A percentile compares a stretch with the other conserved stretches of the same genome.
Conservation (phyloP, 1,139 yeast species). For the Blastobotrys ciferrii region DNA sequence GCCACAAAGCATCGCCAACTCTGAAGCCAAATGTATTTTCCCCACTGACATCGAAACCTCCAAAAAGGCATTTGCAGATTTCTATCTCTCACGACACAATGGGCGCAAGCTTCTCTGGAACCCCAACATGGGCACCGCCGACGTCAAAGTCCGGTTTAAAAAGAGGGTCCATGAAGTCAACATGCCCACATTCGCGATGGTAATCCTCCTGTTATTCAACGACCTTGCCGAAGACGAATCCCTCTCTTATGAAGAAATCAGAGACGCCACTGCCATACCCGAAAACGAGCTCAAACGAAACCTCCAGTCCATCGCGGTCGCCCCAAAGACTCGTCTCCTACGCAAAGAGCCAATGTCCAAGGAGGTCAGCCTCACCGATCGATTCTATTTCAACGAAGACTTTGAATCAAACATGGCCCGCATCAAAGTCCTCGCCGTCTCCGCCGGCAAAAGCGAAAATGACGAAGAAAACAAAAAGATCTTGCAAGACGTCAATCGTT, state of each 20-base stretch:
- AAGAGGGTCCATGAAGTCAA: slow-evolving; percentile 73
- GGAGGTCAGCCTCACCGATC: slow-evolving; percentile 63
- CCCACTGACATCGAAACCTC: slow-evolving; percentile 48
- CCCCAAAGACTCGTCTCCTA: slow-evolving; percentile 74
- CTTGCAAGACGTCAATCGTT: slow-evolving; percentile 43
- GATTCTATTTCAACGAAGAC: slow-evolving; percentile 64
- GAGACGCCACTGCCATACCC: slow-evolving; percentile 68
- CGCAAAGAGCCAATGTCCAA: slow-evolving; percentile 72
- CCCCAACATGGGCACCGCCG: slow-evolving; percentile 74
- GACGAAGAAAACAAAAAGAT: slow-evolving; percentile 44
- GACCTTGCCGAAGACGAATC: slow-evolving; percentile 51
- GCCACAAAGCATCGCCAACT: slow-evolving; percentile 58
- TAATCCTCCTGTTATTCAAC: slow-evolving; percentile 70
- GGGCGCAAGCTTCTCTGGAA: slow-evolving; percentile 83
- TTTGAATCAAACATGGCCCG: slow-evolving; percentile 71
- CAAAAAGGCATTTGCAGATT: slow-evolving; percentile 45
- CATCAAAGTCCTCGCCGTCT: slow-evolving; percentile 76
- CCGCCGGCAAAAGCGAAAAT: slow-evolving; percentile 42
- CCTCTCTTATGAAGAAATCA: slow-evolving; percentile 61
- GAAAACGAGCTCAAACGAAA: slow-evolving; percentile 70
- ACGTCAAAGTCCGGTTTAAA: slow-evolving; percentile 51
- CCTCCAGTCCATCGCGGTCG: slow-evolving; percentile 79
- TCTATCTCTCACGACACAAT: slow-evolving; percentile 61
- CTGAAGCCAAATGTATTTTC: slow-evolving; percentile 54
- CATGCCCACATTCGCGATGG: slow-evolving; percentile 77